phyloP scores from a whole-genome alignment of 441 rosid genomes.

The Erodium texanum region DNA sequence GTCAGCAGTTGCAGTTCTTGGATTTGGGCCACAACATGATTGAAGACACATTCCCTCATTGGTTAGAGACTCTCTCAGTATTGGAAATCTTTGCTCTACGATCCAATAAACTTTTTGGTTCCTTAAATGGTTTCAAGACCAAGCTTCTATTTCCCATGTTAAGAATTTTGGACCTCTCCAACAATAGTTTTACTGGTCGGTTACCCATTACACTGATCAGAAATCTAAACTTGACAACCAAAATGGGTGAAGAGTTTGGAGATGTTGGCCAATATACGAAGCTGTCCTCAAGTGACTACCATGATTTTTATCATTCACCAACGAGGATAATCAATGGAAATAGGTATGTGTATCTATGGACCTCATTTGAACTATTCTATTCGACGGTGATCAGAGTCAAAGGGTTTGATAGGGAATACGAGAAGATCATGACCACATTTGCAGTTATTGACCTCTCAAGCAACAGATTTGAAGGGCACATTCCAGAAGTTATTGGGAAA shows the following conservation, averaged over 20 bases:
- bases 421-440: neutral
- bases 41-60: conserved; percentile 13
- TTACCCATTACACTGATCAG: neutral
- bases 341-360: too few relatives aligned
- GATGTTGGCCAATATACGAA: neutral
- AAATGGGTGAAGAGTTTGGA: neutral
- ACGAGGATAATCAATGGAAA: too few relatives aligned
- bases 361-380: too few relatives aligned
- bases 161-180: too few relatives aligned
- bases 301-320: too few relatives aligned
- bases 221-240: neutral
- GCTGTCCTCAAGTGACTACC: neutral
- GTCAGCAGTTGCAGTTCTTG: too few relatives aligned
- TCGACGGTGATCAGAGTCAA: neutral
- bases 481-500: conserved; percentile 16
- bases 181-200: too few relatives aligned
- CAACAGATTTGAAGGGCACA: conserved; percentile 15
- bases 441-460: neutral
- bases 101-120: conserved; percentile 18
- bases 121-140: neutral
- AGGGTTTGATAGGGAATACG: neutral
- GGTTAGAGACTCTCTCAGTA: conserved; percentile 11
- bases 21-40: conserved; percentile 2
- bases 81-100: conserved; percentile 14
- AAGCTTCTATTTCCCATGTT: neutral